These are phyloP conservation scores for Sphenostylis stenocarpa DNA, from an alignment of 306 rosid genomes.

Conservation along the genomic window DNA sequence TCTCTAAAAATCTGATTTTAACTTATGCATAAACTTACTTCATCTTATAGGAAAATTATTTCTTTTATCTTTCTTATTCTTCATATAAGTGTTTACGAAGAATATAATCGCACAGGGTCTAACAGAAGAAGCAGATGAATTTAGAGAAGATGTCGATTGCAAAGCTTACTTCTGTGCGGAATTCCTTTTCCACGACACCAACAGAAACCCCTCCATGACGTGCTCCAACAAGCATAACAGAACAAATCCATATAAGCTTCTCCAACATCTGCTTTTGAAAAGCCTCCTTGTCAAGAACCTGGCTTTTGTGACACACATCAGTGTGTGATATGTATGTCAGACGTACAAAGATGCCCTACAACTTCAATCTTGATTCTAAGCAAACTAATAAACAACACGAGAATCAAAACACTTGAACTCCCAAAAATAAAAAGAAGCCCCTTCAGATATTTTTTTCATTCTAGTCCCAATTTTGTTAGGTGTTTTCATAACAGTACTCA, in stretches of 20 bases:
- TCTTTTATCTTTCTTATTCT: background rate
- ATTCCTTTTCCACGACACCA: conserved; percentile 81
- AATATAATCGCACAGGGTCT: background rate
- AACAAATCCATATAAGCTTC: conserved; percentile 93
- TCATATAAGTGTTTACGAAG: background rate
- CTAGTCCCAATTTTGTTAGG: background rate
- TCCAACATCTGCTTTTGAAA: conserved; percentile 94
- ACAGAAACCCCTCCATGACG: conserved; percentile 83
- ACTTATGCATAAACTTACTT: background rate
- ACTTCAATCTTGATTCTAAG: background rate
- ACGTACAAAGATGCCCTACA: background rate
- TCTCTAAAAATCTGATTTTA: background rate
- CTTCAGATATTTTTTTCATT: background rate
- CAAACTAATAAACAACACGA: background rate
- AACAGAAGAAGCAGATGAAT: background rate
- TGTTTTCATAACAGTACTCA: background rate
- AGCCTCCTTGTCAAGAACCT: conserved; percentile 83
- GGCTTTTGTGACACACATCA: conserved; percentile 25
- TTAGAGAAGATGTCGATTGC: conserved; percentile 3
- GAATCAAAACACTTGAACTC: background rate
- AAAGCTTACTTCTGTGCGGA: conserved; percentile 68
- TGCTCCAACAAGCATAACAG: conserved; percentile 97
- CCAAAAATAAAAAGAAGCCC: background rate
- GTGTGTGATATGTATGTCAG: conserved; percentile 1
- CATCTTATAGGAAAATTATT: background rate